Base-by-base conservation (phyloP, 495 filamentous ascomycete genomes). In the Podospora australis region DNA sequence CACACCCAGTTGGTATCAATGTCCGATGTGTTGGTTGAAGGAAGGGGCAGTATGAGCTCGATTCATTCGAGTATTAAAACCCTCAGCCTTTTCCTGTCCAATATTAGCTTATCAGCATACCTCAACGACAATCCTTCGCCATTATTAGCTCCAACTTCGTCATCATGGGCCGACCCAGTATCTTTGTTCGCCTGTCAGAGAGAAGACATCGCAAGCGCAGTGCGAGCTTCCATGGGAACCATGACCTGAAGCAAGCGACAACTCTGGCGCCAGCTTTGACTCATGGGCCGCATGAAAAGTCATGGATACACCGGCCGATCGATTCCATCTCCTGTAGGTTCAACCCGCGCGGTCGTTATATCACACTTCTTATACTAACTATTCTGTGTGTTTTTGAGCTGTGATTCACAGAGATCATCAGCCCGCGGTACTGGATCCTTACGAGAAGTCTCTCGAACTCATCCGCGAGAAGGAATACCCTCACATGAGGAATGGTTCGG, bases 401-500 rank as follows among this genome's bases (percentile, higher is more conserved):
- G 4, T 14, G 14, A 10, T 2, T 14, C 21, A 25, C 22, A 43
- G 40, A 21, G 2, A 43, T 43, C 40, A 40, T 10, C n/a, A 13
- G 5, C 17, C 19, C 4, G 20, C 17, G 2, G 13, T 10, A 2
- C 28, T 38, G 8, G 41, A 44, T 26, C 13, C 39, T 10, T 74
- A 74, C 42, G 53, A 54, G 28, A 60, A 52, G 32, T 60, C 70
- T 16, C 64, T 73, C 26, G 70, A 73, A 45, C 45, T 57, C 9
- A 63, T 73, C 41, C 65, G 71, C 13, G 49, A 70, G 41, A 63
- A 69, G 30, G 69, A 74, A 36, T 74, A 73, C 42, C 59, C 71
- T 17, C 71, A 74, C 48, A 74, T 74, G 70, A 73, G 61, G 49
- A 50, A 66, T 53, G 69, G 71, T 72, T n/a, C n/a, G 45, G 39